These are phyloP conservation scores for Leucosporidium creatinivorum DNA, from an alignment of 768 basidiomycete genomes.

Conservation along the genomic window DNA sequence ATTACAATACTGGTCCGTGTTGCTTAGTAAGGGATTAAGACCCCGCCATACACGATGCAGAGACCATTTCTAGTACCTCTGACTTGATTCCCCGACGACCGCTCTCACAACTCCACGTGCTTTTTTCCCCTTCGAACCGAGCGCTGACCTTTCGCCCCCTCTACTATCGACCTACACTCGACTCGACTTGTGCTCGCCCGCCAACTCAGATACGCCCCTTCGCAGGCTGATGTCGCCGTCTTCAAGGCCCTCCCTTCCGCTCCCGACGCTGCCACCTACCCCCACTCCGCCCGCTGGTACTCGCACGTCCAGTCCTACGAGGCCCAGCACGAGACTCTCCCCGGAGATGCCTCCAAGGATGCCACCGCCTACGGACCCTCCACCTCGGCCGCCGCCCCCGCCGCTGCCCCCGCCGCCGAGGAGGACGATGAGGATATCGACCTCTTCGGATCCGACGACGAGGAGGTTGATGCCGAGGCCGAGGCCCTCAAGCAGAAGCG, in stretches of 20 bases:
- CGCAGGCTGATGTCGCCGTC: conserved; percentile 88
- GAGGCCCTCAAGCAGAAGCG: conserved; percentile 85
- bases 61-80: conserved; percentile 64
- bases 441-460: conserved; percentile 78
- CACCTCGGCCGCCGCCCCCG: conserved; percentile 49
- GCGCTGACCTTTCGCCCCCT: neutral
- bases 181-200: neutral
- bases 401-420: conserved; percentile 46
- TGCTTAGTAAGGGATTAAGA: conserved; percentile 83
- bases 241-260: conserved; percentile 68
- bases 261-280: conserved; percentile 59
- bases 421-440: conserved; percentile 71
- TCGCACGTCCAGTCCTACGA: conserved; percentile 82
- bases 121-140: neutral
- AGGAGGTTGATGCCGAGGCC: conserved; percentile 74
- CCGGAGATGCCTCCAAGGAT: conserved; percentile 77
- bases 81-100: conserved; percentile 41
- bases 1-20: conserved; percentile 83
- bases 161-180: conserved; percentile 1
- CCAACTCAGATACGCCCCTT: conserved; percentile 66
- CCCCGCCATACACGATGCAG: conserved; percentile 69
- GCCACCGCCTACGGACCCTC: conserved; percentile 60
- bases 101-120: neutral
- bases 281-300: conserved; percentile 84
- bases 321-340: conserved; percentile 65